These are phyloP conservation scores for Paraconiothyrium brasiliense DNA, from an alignment of 2,329 filamentous ascomycete species.

Conservation along the genomic window DNA sequence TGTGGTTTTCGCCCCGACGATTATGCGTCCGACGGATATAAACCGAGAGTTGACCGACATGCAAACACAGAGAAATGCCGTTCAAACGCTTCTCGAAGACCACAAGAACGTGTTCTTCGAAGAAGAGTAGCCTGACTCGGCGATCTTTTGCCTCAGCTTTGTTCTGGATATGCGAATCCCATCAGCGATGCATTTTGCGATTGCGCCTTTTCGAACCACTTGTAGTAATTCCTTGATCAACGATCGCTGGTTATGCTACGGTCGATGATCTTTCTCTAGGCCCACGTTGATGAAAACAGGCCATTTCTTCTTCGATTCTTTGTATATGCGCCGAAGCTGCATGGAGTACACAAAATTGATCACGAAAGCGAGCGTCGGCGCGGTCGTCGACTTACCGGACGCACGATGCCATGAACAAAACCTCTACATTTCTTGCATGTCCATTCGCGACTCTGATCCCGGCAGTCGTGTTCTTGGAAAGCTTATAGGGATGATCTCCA, in stretches of 20 bases:
- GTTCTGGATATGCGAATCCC: not conserved
- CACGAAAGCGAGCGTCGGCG: conserved; percentile 1
- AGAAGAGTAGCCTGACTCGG: conserved; percentile 31
- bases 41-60: conserved; percentile 97
- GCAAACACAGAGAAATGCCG: conserved; percentile 88
- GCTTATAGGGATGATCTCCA: not conserved
- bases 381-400: not conserved
- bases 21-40: conserved; percentile 90
- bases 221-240: conserved; percentile 14
- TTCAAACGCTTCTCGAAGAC: conserved; percentile 94
- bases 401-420: conserved; percentile 20
- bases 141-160: not conserved
- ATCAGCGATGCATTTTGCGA: conserved; percentile 4
- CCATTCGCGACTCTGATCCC: not conserved
- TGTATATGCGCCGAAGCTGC: conserved; percentile 19
- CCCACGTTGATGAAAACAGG: conserved; percentile 7
- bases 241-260: conserved; percentile 2
- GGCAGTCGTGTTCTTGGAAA: conserved; percentile 15
- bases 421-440: conserved; percentile 3
- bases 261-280: conserved; percentile 8
- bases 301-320: conserved; percentile 14
- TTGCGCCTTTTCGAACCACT: conserved; percentile 3
- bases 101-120: conserved; percentile 77
- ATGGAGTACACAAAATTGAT: conserved; percentile 17
- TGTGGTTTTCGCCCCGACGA: conserved; percentile 96